Base-by-base conservation (phyloP, 495 filamentous ascomycete genomes). In the Lepidopterella palustris region DNA sequence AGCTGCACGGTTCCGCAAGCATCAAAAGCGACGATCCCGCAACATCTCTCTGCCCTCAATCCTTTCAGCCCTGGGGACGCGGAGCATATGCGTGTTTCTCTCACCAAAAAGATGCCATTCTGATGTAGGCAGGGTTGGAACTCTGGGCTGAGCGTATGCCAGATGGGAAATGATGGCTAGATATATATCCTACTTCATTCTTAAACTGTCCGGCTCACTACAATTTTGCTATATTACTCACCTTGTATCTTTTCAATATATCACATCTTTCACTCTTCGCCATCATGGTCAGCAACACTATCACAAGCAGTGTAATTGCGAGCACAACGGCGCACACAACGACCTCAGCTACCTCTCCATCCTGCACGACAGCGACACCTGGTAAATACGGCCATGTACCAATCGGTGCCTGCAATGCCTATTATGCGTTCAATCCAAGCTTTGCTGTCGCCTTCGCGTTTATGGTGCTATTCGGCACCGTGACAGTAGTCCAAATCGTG, bases 371-470 rank as follows among this genome's bases (percentile, higher is more conserved):
- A 10, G 63, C 63, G 28, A 39, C 56, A 20, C 63, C 63, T 10
- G 65, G 58, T 35, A 62, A 59, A 54, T 59, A 69, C 26, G 66
- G 66, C 51, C 55, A 64, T 52, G 63, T 69, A 1, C 60, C 63
- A 11, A 31, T 57, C n/a, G 53, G 56, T 21, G 57, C 66, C 20
- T 69, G 66, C 60, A 69, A 69, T 40, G 47, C 63, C 5, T 15
- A 55, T 5, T 69, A 60, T 48, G 23, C 25, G 4, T 69, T 61
- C 28, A 28, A 24, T 24, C 66, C 66, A 4, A 48, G 25, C 29
- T 69, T 67, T 28, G 31, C 49, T 27, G 58, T 58, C 1, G 64
- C 64, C 13, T 27, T 69, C 11, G 58, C 61, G n/a, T 67, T 67
- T 57, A 13, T 58, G 15, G 29, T 63, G 13, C 45, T 69, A 27